Base-by-base conservation (phyloP, 768 basidiomycete genomes). In the Panaeolus cyanescens region DNA sequence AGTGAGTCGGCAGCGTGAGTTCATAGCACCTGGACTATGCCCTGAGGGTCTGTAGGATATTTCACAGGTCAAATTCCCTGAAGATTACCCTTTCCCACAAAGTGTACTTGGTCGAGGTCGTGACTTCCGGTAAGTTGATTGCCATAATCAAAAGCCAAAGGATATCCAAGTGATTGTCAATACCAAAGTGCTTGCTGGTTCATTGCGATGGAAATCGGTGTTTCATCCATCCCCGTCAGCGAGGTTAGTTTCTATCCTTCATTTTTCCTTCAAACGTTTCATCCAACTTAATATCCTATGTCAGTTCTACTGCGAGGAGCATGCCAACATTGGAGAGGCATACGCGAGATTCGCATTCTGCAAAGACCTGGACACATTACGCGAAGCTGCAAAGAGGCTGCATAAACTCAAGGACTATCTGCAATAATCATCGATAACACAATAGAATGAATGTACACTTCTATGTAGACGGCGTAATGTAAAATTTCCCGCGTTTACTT, bases 291-390 rank as follows among this genome's bases (percentile, higher is more conserved):
- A 55, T 59, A n/a, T n/a, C n/a, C 37, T 56, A 25, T 53, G 62
- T 30, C 33, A 96, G 93, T 98, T 98, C 76, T 98, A 96, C 76
- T 95, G 93, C 70, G 83, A 88, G 65, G 92, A 93, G 59, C 96
- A 98, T 70, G 83, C 87, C 28, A 75, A 75, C 60, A 93, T 97
- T 58, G 96, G 96, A 28, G 95, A 96, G 73, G 88, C 80, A 53
- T 96, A 89, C 70, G 88, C 85, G 20, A 85, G 94, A 59, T 98
- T 99, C 72, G 90, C 95, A 1, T 95, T 97, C 80, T 98, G 97
- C 82, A 99, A 99, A 72, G 96, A 99, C 68, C 64, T 87, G 19
- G 93, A 92, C 39, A 96, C 94, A 0, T 82, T 99, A 15, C 83
- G 79, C 62, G 79, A 77, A 20, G 97, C 97, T n/a, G 89, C 87